phyloP scores from a whole-genome alignment of 2,329 filamentous ascomycete species.

The Teratosphaeria destructans region DNA sequence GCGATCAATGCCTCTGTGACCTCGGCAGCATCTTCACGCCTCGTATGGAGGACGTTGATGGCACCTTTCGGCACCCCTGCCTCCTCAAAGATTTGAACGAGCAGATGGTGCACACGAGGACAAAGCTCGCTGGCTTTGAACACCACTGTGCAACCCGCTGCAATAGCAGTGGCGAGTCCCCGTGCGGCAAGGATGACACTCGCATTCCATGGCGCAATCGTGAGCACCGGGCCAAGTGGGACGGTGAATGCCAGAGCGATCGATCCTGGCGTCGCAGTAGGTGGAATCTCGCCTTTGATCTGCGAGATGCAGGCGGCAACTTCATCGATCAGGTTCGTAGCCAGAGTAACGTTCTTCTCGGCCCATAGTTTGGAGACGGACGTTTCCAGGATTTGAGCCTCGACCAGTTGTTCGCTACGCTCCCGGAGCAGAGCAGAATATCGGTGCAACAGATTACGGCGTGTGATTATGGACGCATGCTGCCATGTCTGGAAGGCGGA shows the following conservation, averaged over 20 bases:
- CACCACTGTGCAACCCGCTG: neutral
- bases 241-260: neutral
- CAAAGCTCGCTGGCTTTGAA: neutral
- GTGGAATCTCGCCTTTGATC: neutral
- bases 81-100: neutral
- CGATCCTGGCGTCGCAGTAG: neutral
- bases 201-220: neutral
- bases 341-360: neutral
- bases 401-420: neutral
- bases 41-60: neutral
- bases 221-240: neutral
- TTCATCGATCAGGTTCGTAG: neutral
- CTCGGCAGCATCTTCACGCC: neutral
- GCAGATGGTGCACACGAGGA: neutral
- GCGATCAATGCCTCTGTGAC: neutral
- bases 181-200: neutral
- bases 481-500: neutral
- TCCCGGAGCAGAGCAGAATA: neutral
- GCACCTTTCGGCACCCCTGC: neutral
- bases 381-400: neutral
- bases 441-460: neutral
- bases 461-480: neutral
- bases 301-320: neutral
- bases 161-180: neutral
- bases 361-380: neutral